Percentiles rank a stretch among this genome's conserved stretches.
These are phyloP conservation scores for Galeopsis tetrahit DNA, from an alignment of 257 asterid genomes.

Conservation along the genomic window DNA sequence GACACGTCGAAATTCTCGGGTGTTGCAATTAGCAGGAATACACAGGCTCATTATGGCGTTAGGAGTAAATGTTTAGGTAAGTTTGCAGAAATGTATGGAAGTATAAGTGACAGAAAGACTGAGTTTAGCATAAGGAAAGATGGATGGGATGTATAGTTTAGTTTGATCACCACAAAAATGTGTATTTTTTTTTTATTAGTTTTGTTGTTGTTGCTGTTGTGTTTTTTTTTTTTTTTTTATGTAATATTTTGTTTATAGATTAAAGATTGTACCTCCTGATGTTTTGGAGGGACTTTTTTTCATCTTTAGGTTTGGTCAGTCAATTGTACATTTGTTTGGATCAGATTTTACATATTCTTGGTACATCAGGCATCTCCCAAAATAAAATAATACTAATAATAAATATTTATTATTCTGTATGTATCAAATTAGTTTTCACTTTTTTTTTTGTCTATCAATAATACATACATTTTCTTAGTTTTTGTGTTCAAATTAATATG, in stretches of 20 bases:
- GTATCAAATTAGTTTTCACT: no score
- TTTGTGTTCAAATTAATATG: no score
- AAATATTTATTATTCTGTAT: no score
- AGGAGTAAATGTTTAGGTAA: conserved; percentile 63
- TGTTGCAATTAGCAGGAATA: conserved; percentile 82
- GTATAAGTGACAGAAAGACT: conserved; percentile 57
- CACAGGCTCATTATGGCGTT: conserved; percentile 67
- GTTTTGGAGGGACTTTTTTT: conserved; percentile 38
- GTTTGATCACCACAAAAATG: conserved; percentile 25
- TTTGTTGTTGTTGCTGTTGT: neutral
- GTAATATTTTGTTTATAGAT: conserved; percentile 32
- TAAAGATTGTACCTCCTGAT: conserved; percentile 28
- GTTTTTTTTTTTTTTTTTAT: conserved; percentile 27
- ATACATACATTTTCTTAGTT: no score
- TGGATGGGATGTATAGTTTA: conserved; percentile 97
- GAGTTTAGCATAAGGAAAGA: conserved; percentile 69
- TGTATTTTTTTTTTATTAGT: conserved; percentile 10
- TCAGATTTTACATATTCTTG: neutral
- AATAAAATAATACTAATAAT: no score
- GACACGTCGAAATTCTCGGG: conserved; percentile 85
- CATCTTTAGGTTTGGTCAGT: conserved; percentile 37
- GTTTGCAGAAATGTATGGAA: conserved; percentile 75
- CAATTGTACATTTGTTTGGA: conserved; percentile 51
- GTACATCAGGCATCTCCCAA: no score
- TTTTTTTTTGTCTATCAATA: no score